phyloP scores from a whole-genome alignment of 2,329 filamentous ascomycete genomes.

The Sporothrix globosa region DNA sequence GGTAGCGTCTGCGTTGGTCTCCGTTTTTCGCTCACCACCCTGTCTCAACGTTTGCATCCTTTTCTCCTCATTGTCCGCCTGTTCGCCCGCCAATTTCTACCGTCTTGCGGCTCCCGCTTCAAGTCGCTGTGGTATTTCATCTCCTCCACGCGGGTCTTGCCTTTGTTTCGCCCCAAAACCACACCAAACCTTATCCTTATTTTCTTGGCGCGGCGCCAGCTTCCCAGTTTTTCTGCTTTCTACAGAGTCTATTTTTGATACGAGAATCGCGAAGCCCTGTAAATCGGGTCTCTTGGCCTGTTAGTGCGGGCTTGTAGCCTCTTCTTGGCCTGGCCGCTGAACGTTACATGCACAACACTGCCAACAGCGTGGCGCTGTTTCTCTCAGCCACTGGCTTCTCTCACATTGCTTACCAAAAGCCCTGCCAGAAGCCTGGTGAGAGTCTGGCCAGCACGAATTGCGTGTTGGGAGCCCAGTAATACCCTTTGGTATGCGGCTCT shows the following conservation, averaged over 20 bases:
- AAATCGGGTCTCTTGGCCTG: neutral
- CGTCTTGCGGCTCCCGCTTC: neutral
- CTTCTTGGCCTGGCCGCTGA: neutral
- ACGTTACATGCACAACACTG: neutral
- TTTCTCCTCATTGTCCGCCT: neutral
- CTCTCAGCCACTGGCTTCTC: neutral
- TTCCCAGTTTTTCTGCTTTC: neutral
- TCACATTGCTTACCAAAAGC: neutral
- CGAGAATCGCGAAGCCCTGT: neutral
- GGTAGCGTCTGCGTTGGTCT: neutral
- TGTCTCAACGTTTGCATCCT: neutral
- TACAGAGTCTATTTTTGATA: neutral
- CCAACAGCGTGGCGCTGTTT: neutral
- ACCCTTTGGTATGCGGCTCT: neutral
- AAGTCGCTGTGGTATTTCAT: neutral
- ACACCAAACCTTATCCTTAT: conserved; percentile 20
- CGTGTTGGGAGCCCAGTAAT: neutral
- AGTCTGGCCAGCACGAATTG: neutral
- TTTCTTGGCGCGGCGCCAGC: conserved; percentile 13
- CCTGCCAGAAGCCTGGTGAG: neutral
- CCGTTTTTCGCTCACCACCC: neutral
- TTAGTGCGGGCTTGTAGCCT: neutral
- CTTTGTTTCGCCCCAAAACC: conserved; percentile 2
- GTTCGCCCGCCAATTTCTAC: neutral
- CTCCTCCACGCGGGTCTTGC: conserved; percentile 6